Conservation (phyloP, 2,329 filamentous ascomycete species). For the Colletotrichum musicola region DNA sequence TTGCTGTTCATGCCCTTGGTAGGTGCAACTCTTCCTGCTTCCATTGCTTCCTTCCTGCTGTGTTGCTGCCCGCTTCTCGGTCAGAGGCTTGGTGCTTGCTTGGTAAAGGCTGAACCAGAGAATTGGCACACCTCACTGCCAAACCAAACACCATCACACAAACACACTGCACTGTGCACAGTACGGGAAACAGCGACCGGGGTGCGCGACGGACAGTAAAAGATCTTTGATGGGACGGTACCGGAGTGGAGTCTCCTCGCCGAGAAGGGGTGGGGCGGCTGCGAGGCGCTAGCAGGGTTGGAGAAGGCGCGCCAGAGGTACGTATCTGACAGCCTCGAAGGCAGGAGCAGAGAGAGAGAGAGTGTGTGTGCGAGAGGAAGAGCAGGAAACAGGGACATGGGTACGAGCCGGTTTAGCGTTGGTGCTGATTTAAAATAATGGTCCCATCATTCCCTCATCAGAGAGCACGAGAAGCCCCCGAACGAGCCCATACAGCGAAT, state of each 20-base stretch:
- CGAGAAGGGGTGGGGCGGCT: slow-evolving; percentile 4
- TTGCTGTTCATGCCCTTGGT: too few relatives aligned
- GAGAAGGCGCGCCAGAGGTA: accelerated
- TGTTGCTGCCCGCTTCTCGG: too few relatives aligned
- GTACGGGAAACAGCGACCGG: slow-evolving; percentile 15
- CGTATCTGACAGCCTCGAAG: slow-evolving; percentile 10
- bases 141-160: slow-evolving; percentile 15
- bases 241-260: slow-evolving; percentile 5
- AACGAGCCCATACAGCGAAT: slow-evolving; percentile 11
- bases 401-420: slow-evolving; percentile 22
- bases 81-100: too few relatives aligned
- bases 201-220: slow-evolving; percentile 26
- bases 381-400: slow-evolving; percentile 20
- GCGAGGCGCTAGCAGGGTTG: slow-evolving; percentile 25
- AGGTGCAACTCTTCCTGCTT: too few relatives aligned
- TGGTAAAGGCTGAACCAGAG: neutral
- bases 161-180: slow-evolving; percentile 6
- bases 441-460: slow-evolving; percentile 37
- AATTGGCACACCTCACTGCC: slow-evolving; percentile 9
- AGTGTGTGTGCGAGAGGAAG: slow-evolving; percentile 5
- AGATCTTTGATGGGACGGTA: slow-evolving; percentile 35
- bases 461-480: slow-evolving; percentile 13
- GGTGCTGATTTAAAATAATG: slow-evolving; percentile 35
- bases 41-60: too few relatives aligned
- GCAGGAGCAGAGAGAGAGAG: neutral